phyloP scores from a whole-genome alignment of 1,139 yeast genomes.

The Lodderomyces parapsilosis region DNA sequence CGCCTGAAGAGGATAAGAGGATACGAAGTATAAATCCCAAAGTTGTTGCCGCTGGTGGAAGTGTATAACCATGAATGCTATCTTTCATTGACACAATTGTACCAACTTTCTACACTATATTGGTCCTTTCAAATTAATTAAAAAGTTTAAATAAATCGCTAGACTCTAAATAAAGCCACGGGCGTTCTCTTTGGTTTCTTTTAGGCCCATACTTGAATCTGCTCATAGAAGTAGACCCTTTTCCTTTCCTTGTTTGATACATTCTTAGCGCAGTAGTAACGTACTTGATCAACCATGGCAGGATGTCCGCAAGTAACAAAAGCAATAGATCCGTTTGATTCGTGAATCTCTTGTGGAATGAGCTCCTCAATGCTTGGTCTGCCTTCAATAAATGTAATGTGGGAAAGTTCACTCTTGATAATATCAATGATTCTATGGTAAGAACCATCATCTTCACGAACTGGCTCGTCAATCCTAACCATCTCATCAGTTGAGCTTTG shows the following conservation, averaged over 20 bases:
- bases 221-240: conserved; percentile 38
- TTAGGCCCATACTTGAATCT: conserved; percentile 41
- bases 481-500: background rate
- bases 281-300: conserved; percentile 48
- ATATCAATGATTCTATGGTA: conserved; percentile 5
- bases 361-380: conserved; percentile 32
- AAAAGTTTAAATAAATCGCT: background rate
- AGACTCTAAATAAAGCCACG: background rate
- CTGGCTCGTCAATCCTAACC: conserved; percentile 1
- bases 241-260: conserved; percentile 24
- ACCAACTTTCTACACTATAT: too few species aligned
- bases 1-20: too few species aligned
- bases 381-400: conserved; percentile 29
- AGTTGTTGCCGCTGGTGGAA: too few species aligned
- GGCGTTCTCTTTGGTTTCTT: background rate
- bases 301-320: conserved; percentile 57
- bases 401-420: conserved; percentile 24
- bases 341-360: conserved; percentile 26
- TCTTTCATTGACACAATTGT: too few species aligned
- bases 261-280: conserved; percentile 32
- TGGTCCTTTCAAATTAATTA: too few species aligned
- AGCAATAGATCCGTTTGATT: conserved; percentile 35
- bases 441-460: conserved; percentile 1
- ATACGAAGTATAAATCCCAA: too few species aligned
- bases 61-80: too few species aligned